Evolutionary conservation across 208 protist genomes (phyloP).

Genomic region (Leishmania guyanensis): DNA sequence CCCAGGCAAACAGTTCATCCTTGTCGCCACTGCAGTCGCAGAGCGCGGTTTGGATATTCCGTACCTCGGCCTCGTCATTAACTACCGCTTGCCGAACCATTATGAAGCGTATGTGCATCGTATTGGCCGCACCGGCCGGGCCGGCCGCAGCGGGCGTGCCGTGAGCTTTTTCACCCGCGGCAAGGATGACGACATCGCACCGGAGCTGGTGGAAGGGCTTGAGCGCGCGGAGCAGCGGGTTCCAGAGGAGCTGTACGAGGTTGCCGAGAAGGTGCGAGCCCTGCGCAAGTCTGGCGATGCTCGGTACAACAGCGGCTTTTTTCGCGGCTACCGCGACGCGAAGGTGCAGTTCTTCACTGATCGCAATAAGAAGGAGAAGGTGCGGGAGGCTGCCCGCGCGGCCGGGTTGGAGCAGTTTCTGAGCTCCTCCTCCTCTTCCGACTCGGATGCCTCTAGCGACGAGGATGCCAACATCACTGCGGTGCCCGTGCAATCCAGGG

Average conservation of each 20-base stretch:
- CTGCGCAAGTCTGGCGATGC: constrained; percentile 72
- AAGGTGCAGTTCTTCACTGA: constrained; percentile 60
- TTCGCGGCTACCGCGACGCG: constrained; percentile 73
- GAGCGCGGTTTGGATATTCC: constrained; percentile 97
- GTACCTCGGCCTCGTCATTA: constrained; percentile 98
- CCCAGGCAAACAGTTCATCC: constrained; percentile 84
- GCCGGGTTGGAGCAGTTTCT: constrained; percentile 81
- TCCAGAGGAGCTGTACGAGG: constrained; percentile 83
- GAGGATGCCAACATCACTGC: constrained; percentile 37
- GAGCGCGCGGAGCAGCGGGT: constrained; percentile 74
- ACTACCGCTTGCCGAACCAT: constrained; percentile 99
- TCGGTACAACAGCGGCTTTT: constrained; percentile 67
- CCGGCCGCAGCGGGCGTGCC: constrained; percentile 76
- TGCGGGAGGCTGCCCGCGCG: constrained; percentile 63
- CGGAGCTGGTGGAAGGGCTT: constrained; percentile 80
- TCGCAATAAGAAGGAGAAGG: constrained; percentile 63
- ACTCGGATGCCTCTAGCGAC: constrained; percentile 47
- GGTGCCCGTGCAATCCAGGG: constrained; percentile 22
- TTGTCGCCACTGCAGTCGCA: constrained; percentile 89
- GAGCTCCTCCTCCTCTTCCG: constrained; percentile 51
- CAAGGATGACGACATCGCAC: constrained; percentile 81
- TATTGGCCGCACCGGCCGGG: constrained; percentile 93
- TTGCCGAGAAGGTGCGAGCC: constrained; percentile 63
- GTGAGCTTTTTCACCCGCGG: constrained; percentile 87
- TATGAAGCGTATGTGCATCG: constrained; percentile 98